These are phyloP conservation scores for Fusarium redolens DNA, from an alignment of 2,329 filamentous ascomycete species.

Conservation along the genomic window DNA sequence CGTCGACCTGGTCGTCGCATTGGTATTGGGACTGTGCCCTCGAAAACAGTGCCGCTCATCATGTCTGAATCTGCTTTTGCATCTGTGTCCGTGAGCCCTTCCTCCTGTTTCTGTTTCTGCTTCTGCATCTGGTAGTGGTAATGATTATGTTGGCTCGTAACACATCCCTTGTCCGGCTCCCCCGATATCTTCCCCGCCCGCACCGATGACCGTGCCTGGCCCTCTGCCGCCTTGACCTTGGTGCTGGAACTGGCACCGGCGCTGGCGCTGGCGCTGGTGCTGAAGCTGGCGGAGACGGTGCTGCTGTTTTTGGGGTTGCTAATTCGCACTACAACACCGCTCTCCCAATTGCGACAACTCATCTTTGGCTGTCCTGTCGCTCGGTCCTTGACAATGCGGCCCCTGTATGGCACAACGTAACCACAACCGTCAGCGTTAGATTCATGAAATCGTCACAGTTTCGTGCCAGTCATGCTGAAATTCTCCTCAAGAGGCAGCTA, in stretches of 20 bases:
- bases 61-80: slow-evolving; percentile 20
- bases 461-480: slow-evolving; percentile 29
- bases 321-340: slow-evolving; percentile 82
- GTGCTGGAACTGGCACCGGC: slow-evolving; percentile 11
- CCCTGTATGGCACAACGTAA: slow-evolving; percentile 64
- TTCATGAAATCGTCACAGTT: slow-evolving; percentile 38
- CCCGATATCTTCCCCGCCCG: slow-evolving; percentile 31
- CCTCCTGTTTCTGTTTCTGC: slow-evolving; percentile 14
- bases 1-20: slow-evolving; percentile 68
- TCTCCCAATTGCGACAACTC: slow-evolving; percentile 94
- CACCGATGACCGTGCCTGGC: slow-evolving; percentile 34
- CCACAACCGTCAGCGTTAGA: slow-evolving; percentile 42
- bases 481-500: slow-evolving; percentile 32
- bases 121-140: slow-evolving; percentile 5
- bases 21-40: slow-evolving; percentile 68
- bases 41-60: slow-evolving; percentile 56
- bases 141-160: slow-evolving; percentile 32
- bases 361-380: slow-evolving; percentile 76
- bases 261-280: slow-evolving; percentile 5
- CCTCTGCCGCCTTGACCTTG: slow-evolving; percentile 34
- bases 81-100: slow-evolving; percentile 32
- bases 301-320: slow-evolving; percentile 35
- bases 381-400: slow-evolving; percentile 78
- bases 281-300: slow-evolving; percentile 22
- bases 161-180: slow-evolving; percentile 32